Base-by-base conservation (phyloP, 768 basidiomycete genomes). In the Ramaria sp. region DNA sequence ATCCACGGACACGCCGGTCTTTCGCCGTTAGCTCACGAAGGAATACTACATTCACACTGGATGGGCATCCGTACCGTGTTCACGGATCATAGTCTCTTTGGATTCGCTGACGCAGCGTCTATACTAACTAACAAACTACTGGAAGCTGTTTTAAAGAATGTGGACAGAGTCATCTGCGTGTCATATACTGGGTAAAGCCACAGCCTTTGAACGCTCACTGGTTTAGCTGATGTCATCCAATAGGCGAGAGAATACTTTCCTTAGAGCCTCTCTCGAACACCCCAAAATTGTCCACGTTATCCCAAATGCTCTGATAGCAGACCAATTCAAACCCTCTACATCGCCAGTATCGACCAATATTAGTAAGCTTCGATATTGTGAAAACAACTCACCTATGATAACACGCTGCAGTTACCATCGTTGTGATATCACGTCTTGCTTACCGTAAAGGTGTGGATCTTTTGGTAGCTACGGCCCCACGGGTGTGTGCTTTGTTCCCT, bases 381-480 rank as follows among this genome's bases (percentile, higher is more conserved):
- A 57, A 30, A 27, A 6, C 47, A 24, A 16, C 32, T 10, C 18
- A 25, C 16, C 39, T 24, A 34, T 34, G 8, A 34, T 4, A 59
- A 47, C 45, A 34, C 32, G 1, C 32, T 6, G 3, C 62, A 95
- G 94, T 97, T 55, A 96, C 86, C 2, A 88, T 99, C 43, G 83
- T 99, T 3, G 81, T 96, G 12, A 67, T 99, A 10, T 91, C 92
- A 1, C 82, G 96, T 13, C 72, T 98, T 28, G 91, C 88, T 0
- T 97, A 98, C 63, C 80, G 96, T 48, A 99, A 98, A 71, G 96
- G 96, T 0, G 84, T 99, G 50, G 96, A 99, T 64, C 78, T 99
- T 2, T 79, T 99, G 5, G 88, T 98, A 0, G 92, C 91, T 1
- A 86, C 88, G 0, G 88, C 91, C 0, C 96, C 96, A 0, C 78